Conservation (phyloP, 2,329 filamentous ascomycete species). For the Fusarium drepaniforme region DNA sequence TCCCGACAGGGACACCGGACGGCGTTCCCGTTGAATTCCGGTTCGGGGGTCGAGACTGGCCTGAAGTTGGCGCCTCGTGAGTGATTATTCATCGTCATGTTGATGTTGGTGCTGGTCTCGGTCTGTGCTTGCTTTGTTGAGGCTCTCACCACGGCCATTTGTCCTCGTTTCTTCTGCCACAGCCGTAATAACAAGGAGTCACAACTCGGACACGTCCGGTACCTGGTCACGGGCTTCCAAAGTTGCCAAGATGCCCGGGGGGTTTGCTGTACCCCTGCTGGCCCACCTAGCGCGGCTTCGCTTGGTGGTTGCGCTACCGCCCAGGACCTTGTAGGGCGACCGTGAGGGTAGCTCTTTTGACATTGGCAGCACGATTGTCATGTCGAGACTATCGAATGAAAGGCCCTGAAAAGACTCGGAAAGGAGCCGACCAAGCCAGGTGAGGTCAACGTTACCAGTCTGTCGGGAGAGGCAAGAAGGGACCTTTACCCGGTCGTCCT, state of each 20-base stretch:
- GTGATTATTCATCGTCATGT: constrained; percentile 14
- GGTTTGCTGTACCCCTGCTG: background rate
- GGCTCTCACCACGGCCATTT: constrained; percentile 16
- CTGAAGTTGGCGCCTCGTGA: constrained; percentile 9
- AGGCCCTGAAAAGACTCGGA: constrained; percentile 19
- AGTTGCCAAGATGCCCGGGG: background rate
- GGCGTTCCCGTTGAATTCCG: background rate
- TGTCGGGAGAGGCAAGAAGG: constrained; percentile 38
- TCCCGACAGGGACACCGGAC: background rate
- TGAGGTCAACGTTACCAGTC: constrained; percentile 39
- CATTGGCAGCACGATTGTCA: constrained; percentile 10
- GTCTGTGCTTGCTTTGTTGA: constrained; percentile 26
- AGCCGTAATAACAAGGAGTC: background rate
- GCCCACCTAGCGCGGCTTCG: constrained; percentile 6
- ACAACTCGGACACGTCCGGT: constrained; percentile 1
- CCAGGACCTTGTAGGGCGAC: constrained; percentile 11
- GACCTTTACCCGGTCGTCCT: constrained; percentile 26
- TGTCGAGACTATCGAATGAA: constrained; percentile 19
- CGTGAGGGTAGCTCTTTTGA: constrained; percentile 9
- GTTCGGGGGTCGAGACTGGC: background rate
- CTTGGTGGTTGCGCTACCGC: constrained; percentile 5
- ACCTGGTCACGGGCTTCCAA: background rate
- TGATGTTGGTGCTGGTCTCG: background rate
- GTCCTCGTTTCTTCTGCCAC: background rate
- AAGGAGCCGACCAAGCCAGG: constrained; percentile 27